Conservation (phyloP, 768 basidiomycete species). For the Phallus indusiatus region DNA sequence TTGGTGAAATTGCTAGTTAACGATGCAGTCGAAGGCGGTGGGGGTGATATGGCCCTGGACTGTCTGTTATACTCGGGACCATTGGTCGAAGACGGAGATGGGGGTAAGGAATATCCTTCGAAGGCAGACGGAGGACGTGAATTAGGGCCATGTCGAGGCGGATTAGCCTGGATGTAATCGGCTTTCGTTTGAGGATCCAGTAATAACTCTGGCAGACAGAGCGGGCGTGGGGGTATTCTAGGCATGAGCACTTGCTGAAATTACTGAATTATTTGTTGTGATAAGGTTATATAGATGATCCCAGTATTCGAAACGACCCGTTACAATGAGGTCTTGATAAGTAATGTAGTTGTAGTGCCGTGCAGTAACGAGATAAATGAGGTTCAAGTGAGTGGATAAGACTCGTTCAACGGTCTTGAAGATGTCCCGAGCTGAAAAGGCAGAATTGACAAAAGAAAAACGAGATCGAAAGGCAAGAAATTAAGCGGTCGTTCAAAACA, state of each 20-base stretch:
- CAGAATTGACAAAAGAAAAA: not conserved
- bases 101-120: not conserved
- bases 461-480: not conserved
- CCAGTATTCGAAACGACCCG: not conserved
- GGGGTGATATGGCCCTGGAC: not conserved
- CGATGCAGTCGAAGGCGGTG: not conserved
- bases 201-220: conserved; percentile 7
- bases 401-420: not conserved
- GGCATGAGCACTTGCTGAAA: not conserved
- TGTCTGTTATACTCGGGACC: not conserved
- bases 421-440: not conserved
- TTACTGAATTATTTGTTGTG: no score
- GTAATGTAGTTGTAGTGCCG: not conserved
- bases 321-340: not conserved
- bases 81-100: conserved; percentile 2
- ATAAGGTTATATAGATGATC: no score
- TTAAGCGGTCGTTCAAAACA: not conserved
- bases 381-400: not conserved
- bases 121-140: not conserved
- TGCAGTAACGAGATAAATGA: not conserved
- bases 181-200: conserved; percentile 1
- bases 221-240: conserved; percentile 6
- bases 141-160: not conserved
- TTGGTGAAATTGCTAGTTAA: conserved; percentile 1
- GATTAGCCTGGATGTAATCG: conserved; percentile 2